These are phyloP conservation scores for Trifolium dubium DNA, from an alignment of 306 rosid species.

Conservation along the genomic window DNA sequence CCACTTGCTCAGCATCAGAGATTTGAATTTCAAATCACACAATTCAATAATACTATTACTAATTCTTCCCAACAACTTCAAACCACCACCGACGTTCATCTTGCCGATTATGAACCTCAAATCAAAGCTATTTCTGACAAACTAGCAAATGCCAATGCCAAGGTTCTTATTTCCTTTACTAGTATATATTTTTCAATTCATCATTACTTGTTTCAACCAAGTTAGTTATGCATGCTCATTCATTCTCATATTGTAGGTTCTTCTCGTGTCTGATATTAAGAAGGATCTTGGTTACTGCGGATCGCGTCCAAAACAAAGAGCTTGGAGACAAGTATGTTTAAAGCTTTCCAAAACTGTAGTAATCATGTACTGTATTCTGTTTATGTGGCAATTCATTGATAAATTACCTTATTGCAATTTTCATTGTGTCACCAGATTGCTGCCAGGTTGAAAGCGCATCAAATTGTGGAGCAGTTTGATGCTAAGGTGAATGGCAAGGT, in stretches of 20 bases:
- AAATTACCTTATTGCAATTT: constrained; percentile 24
- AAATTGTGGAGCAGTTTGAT: constrained; percentile 70
- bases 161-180: constrained; percentile 61
- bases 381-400: constrained; percentile 1
- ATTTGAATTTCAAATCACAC: constrained; percentile 67
- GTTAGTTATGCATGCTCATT: too few species aligned
- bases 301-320: constrained; percentile 60
- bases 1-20: constrained; percentile 67
- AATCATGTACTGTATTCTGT: constrained; percentile 8
- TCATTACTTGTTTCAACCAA: neutral
- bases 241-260: constrained; percentile 58
- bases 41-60: neutral
- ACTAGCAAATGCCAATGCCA: constrained; percentile 79
- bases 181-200: neutral
- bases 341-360: constrained; percentile 30
- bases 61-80: constrained; percentile 17
- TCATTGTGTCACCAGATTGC: constrained; percentile 54
- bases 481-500: constrained; percentile 93
- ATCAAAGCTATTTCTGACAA: constrained; percentile 71
- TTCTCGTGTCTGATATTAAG: constrained; percentile 73
- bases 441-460: constrained; percentile 63
- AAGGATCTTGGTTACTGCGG: constrained; percentile 84
- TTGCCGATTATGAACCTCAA: constrained; percentile 75
- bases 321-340: constrained; percentile 75
- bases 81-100: constrained; percentile 52